Conservation (phyloP, 768 basidiomycete species). For the Suillus hirtellus region DNA sequence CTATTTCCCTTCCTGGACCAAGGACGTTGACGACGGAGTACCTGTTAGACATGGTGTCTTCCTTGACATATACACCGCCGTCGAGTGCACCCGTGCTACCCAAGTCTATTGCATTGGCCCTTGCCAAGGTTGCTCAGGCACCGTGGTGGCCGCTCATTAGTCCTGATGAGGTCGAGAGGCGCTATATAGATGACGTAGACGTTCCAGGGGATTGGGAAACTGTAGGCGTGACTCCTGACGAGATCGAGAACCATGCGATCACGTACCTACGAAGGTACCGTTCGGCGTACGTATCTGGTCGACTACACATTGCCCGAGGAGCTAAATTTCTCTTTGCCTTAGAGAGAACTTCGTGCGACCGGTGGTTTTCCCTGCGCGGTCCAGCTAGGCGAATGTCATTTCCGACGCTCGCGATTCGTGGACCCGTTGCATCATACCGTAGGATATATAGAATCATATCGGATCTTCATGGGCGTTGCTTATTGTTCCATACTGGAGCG, state of each 20-base stretch:
- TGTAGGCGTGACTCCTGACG: slow-evolving; percentile 78
- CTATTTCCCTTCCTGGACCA: slow-evolving; percentile 85
- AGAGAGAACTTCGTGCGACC: slow-evolving; percentile 72
- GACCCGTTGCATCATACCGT: slow-evolving; percentile 23
- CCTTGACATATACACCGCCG: slow-evolving; percentile 75
- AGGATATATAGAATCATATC: slow-evolving; percentile 11
- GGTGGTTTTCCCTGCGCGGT: slow-evolving; percentile 60
- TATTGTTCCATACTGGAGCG: slow-evolving; percentile 26
- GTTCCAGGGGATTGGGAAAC: slow-evolving; percentile 80
- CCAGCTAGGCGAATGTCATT: slow-evolving; percentile 31
- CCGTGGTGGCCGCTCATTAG: slow-evolving; percentile 91
- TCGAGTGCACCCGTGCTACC: slow-evolving; percentile 77
- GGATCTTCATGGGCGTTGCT: slow-evolving; percentile 19
- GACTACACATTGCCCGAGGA: slow-evolving; percentile 6
- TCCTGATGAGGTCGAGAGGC: slow-evolving; percentile 88
- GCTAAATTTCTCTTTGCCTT: slow-evolving; percentile 15
- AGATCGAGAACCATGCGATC: slow-evolving; percentile 87
- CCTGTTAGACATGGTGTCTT: slow-evolving; percentile 73
- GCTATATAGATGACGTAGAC: slow-evolving; percentile 81
- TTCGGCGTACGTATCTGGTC: slow-evolving; percentile 65
- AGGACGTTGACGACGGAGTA: slow-evolving; percentile 82
- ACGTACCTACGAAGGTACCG: slow-evolving; percentile 88
- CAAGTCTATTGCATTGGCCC: slow-evolving; percentile 61
- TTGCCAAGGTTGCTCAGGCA: slow-evolving; percentile 62
- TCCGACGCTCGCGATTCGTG: slow-evolving; percentile 29